These are phyloP conservation scores for Pichia sp. DNA, from an alignment of 1,139 yeast genomes.

Conservation along the genomic window DNA sequence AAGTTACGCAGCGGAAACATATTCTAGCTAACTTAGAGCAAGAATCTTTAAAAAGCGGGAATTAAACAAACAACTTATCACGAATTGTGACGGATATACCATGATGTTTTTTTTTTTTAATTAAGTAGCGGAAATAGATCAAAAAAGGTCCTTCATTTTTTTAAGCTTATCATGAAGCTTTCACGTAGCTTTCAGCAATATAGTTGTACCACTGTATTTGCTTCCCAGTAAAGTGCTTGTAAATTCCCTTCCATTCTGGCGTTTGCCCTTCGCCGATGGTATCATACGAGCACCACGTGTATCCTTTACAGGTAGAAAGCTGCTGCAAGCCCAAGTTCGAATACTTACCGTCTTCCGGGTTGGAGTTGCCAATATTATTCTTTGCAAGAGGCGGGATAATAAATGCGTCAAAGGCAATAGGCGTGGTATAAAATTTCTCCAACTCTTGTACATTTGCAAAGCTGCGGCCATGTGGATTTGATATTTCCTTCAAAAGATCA, in stretches of 20 bases:
- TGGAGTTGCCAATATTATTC: conserved; percentile 34
- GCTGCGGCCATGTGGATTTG: conserved; percentile 15
- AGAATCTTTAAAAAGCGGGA: too few relatives aligned
- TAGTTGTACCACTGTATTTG: conserved; percentile 9
- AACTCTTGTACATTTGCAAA: conserved; percentile 22
- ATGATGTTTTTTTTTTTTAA: background rate
- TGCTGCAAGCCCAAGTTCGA: conserved; percentile 48
- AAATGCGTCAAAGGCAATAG: conserved; percentile 42
- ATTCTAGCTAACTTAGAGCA: background rate
- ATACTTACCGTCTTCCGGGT: conserved; percentile 23
- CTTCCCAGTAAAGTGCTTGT: conserved; percentile 3
- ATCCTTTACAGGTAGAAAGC: conserved; percentile 44
- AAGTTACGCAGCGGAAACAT: conserved; percentile 8
- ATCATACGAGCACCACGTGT: conserved; percentile 58
- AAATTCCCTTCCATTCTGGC: conserved; percentile 25
- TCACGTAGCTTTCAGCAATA: conserved; percentile 4
- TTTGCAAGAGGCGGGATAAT: conserved; percentile 53
- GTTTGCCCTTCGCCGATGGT: conserved; percentile 38
- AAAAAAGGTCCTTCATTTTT: background rate
- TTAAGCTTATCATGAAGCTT: background rate
- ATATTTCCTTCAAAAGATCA: conserved; percentile 9
- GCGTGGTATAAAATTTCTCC: conserved; percentile 37
- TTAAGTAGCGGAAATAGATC: background rate
- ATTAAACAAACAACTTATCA: too few relatives aligned
- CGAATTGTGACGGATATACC: background rate